These are phyloP conservation scores for Chenopodium berlandieri DNA, from an alignment of 148 eudicot species.

Conservation along the genomic window DNA sequence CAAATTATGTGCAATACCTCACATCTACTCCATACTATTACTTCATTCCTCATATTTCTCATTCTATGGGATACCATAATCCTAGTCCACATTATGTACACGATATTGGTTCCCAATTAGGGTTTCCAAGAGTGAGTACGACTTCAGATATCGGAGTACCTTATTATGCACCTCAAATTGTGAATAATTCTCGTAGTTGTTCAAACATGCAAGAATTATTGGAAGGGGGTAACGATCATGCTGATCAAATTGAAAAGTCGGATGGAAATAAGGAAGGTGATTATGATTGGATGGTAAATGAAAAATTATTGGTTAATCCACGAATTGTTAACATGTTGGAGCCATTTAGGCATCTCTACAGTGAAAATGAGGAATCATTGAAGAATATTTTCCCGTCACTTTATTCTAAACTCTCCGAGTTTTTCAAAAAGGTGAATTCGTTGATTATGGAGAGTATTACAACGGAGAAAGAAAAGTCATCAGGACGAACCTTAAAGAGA, in stretches of 20 bases:
- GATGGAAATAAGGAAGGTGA: neutral
- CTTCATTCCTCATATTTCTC: constrained; percentile 22
- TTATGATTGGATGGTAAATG: too few species aligned
- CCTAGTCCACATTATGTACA: constrained; percentile 17
- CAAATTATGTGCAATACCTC: constrained; percentile 30
- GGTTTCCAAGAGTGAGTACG: neutral
- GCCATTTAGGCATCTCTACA: constrained; percentile 26
- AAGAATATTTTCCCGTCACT: constrained; percentile 26
- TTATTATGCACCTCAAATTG: neutral
- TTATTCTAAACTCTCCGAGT: constrained; percentile 23
- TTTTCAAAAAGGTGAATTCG: constrained; percentile 32
- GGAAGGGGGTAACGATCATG: neutral
- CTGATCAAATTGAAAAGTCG: neutral
- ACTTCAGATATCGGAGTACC: neutral
- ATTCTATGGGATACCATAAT: neutral
- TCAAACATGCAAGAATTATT: neutral
- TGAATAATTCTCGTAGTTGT: neutral
- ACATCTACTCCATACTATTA: constrained; percentile 27
- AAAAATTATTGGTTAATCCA: constrained; percentile 17
- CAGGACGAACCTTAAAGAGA: constrained; percentile 13
- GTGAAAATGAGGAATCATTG: constrained; percentile 24
- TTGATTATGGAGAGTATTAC: constrained; percentile 15
- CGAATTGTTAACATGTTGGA: constrained; percentile 22
- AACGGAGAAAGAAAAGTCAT: constrained; percentile 2
- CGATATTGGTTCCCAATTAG: neutral